phyloP scores from a whole-genome alignment of 495 filamentous ascomycete genomes.

The Xylaria bambusicola region DNA sequence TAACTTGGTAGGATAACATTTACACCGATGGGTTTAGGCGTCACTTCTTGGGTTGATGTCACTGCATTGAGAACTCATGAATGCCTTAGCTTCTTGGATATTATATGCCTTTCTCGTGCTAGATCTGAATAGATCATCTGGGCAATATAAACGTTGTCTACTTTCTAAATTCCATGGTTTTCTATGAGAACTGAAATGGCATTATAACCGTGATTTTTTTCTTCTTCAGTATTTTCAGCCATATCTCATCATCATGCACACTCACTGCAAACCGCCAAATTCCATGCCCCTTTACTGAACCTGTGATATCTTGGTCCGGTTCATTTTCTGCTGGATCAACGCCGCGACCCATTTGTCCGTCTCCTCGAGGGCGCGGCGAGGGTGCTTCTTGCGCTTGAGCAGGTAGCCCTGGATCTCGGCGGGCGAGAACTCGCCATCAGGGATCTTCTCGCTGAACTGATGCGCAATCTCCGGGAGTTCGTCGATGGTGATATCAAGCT shows the following conservation, averaged over 20 bases:
- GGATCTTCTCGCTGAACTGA: slow-evolving; percentile 51
- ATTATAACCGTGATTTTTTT: too few relatives aligned
- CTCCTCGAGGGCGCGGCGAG: slow-evolving; percentile 57
- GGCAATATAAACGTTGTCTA: too few relatives aligned
- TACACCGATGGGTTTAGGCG: too few relatives aligned
- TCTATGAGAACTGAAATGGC: too few relatives aligned
- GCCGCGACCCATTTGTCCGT: slow-evolving; percentile 57
- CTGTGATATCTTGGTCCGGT: slow-evolving; percentile 34
- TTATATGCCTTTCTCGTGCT: too few relatives aligned
- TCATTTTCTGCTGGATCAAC: slow-evolving; percentile 46
- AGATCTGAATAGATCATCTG: too few relatives aligned
- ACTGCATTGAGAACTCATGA: too few relatives aligned
- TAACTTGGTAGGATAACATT: too few relatives aligned
- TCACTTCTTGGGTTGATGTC: too few relatives aligned
- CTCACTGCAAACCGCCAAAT: background rate
- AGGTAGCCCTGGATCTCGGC: slow-evolving; percentile 74
- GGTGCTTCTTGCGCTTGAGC: slow-evolving; percentile 63
- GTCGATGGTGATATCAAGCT: slow-evolving; percentile 22
- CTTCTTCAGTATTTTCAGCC: background rate
- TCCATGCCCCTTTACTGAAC: slow-evolving; percentile 6
- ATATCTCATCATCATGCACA: background rate
- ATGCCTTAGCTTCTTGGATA: too few relatives aligned
- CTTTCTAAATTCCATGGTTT: too few relatives aligned
- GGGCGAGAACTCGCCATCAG: slow-evolving; percentile 56
- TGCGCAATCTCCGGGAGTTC: slow-evolving; percentile 45